These are phyloP conservation scores for Nasturtium officinale DNA, from an alignment of 345 rosid genomes.

Conservation along the genomic window DNA sequence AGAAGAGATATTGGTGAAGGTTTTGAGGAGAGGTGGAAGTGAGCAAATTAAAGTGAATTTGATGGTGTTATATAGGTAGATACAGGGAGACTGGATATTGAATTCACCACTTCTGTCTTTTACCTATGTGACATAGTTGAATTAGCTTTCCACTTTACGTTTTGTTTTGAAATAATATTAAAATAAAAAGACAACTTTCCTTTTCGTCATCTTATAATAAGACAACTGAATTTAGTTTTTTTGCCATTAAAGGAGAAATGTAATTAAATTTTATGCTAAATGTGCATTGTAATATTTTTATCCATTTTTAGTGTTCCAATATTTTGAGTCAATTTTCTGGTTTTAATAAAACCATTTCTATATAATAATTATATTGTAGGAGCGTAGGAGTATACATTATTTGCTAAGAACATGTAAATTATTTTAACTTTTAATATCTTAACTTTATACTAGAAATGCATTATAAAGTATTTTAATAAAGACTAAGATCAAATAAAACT, in stretches of 20 bases:
- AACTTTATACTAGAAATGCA: not conserved
- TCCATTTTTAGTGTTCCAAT: conserved; percentile 5
- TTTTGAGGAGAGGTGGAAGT: not conserved
- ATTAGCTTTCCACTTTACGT: conserved; percentile 6
- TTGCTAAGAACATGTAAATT: not conserved
- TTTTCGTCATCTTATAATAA: not conserved
- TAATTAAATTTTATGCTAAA: not conserved
- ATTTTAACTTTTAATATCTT: not conserved
- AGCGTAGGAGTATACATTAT: not conserved
- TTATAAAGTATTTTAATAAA: not conserved
- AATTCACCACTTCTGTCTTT: not conserved
- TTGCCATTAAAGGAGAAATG: not conserved
- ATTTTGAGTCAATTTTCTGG: not conserved
- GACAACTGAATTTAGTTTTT: conserved; percentile 13
- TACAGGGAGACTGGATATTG: not conserved
- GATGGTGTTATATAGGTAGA: conserved; percentile 22
- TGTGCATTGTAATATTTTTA: not conserved
- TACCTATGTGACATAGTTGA: not conserved
- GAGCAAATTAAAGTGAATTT: not conserved
- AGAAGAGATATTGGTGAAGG: conserved; percentile 1
- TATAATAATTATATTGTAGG: not conserved
- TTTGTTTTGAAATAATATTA: not conserved
- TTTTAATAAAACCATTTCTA: not conserved
- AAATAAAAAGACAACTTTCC: not conserved
- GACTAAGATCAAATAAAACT: not conserved